These are phyloP conservation scores for Goffeauzyma gilvescens DNA, from an alignment of 768 basidiomycete species.

Conservation along the genomic window DNA sequence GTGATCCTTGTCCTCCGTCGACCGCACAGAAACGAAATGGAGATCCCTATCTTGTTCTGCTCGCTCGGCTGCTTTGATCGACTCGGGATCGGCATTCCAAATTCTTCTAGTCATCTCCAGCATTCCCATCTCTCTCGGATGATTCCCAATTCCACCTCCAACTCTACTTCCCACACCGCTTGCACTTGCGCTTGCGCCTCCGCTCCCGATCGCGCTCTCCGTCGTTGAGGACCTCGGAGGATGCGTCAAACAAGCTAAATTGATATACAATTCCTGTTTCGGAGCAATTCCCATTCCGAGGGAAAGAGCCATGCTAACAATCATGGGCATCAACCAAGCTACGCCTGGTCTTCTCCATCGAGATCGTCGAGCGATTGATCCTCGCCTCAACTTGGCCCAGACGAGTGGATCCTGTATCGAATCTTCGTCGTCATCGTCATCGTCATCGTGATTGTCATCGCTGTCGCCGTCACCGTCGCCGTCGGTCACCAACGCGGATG, in stretches of 20 bases:
- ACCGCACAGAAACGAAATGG: too few species aligned
- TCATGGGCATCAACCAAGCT: constrained; percentile 19
- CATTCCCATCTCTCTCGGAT: too few species aligned
- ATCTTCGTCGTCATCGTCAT: constrained; percentile 2
- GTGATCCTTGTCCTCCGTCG: too few species aligned
- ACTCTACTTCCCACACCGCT: too few species aligned
- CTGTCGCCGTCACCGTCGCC: not conserved
- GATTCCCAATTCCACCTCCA: too few species aligned
- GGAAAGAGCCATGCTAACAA: constrained; percentile 18
- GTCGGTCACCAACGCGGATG: too few species aligned
- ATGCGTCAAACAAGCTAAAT: constrained; percentile 29
- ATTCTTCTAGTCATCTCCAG: too few species aligned
- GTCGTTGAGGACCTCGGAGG: constrained; percentile 15
- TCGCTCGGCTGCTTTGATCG: too few species aligned
- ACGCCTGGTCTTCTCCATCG: constrained; percentile 17
- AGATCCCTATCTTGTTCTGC: too few species aligned
- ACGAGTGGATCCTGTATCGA: constrained; percentile 5
- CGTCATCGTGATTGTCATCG: not conserved
- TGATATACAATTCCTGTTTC: constrained; percentile 24
- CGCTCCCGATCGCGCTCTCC: too few species aligned
- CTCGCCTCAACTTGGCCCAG: constrained; percentile 14
- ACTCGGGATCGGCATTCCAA: too few species aligned
- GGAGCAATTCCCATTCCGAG: constrained; percentile 28
- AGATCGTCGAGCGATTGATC: constrained; percentile 15
- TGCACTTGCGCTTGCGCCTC: too few species aligned